phyloP scores from a whole-genome alignment of 345 rosid species.

The Clausena lansium region DNA sequence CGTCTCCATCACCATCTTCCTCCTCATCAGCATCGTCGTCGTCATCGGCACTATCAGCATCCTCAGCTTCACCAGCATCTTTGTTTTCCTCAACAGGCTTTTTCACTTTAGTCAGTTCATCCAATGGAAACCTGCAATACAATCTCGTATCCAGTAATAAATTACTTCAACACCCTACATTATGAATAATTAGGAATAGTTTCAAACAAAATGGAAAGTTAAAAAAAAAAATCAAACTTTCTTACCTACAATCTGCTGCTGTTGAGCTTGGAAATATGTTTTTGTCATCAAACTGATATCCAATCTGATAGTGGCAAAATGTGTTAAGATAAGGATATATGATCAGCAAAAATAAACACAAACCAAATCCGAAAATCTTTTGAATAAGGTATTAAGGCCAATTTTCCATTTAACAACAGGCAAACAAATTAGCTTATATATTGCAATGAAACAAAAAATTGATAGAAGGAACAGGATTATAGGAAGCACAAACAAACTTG shows the following conservation, averaged over 20 bases:
- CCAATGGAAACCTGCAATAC: slow-evolving; percentile 7
- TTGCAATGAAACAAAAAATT: not conserved
- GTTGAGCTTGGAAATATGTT: not conserved
- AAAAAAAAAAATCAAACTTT: not conserved
- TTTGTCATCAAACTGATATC: not conserved
- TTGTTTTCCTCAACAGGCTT: not conserved
- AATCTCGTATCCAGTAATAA: not conserved
- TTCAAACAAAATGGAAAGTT: not conserved
- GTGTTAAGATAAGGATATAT: not conserved
- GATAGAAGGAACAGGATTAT: not conserved
- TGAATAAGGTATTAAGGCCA: not conserved
- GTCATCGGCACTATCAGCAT: not conserved
- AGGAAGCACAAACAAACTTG: not conserved
- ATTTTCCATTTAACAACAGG: not conserved
- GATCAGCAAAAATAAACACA: not conserved
- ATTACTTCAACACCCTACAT: not conserved
- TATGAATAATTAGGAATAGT: not conserved
- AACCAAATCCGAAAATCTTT: not conserved
- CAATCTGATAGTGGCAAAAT: not conserved
- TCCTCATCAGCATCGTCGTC: not conserved
- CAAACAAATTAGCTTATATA: not conserved
- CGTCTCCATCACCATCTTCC: slow-evolving; percentile 6
- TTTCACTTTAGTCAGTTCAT: not conserved
- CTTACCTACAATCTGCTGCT: not conserved
- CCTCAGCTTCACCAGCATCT: slow-evolving; percentile 3